Evolutionary conservation across 1,284 basidiomycete species (phyloP), one percentile per base, ranked within the genome.

Genomic region (Cryptococcus jaspeensis): DNA sequence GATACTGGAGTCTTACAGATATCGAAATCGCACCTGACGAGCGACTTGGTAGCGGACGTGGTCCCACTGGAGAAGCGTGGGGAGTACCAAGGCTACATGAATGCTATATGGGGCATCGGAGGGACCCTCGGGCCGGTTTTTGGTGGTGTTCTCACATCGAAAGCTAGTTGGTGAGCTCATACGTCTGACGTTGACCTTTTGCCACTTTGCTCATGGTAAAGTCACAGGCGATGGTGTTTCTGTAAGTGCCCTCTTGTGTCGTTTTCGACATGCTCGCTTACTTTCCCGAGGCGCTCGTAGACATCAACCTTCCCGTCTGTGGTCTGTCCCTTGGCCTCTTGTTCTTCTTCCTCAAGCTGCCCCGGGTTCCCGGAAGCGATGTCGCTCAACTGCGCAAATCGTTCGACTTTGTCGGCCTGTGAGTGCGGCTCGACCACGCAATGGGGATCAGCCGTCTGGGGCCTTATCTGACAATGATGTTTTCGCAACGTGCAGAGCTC

Each of bases 271-370:
- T 32, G 28, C 28, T n/a, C n/a, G n/a, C n/a, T n/a, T n/a, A n/a
- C n/a, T n/a, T n/a, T n/a, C n/a, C n/a, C n/a, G n/a, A n/a, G n/a
- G n/a, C 5, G 5, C 28, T 32, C 9, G 11, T n/a, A 52, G 52
- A 55, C 52, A 66, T 78, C 68, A 80, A 80, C 61, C 64, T 80
- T 0, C 75, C 76, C 0, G 71, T 68, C 1, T 71, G 70, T 35
- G 75, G 62, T 12, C 66, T 89, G 38, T 90, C 90, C 3, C 84
- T 84, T 22, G 76, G 75, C 4, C 72, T 91, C 35, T 79, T 95
- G 9, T 87, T 90, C 70, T 84, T 89, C 72, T 89, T 87, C 78
- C 83, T 96, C 47, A 87, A 92, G 64, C 81, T 96, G 39, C 90
- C 93, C 60, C 74, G 77, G 38, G 36, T 50, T 16, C 38, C 47